Evolutionary conservation across 1,284 basidiomycete species (phyloP).

Genomic region (Trametes versicolor): DNA sequence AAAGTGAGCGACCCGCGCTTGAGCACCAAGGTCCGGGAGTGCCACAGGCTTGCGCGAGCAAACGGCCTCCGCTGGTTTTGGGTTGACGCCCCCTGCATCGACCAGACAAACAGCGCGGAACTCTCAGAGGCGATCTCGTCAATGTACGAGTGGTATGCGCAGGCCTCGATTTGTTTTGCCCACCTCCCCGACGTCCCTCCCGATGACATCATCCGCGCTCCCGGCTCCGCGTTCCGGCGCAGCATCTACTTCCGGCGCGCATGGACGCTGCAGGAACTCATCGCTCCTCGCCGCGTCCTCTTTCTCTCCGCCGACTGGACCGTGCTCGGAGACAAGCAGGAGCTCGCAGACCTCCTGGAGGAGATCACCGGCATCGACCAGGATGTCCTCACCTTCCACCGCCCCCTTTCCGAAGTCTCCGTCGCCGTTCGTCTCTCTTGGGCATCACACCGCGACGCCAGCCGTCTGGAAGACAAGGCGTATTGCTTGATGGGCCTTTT

Average conservation of each 20-base stretch:
- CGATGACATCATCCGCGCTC: not conserved
- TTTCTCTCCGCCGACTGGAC: constrained; percentile 7
- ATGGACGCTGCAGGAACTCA: constrained; percentile 15
- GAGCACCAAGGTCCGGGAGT: not conserved
- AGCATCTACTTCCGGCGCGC: constrained; percentile 5
- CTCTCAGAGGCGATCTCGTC: constrained; percentile 1
- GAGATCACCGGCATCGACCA: constrained; percentile 5
- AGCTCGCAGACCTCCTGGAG: constrained; percentile 6
- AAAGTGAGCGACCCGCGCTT: not conserved
- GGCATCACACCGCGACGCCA: not conserved
- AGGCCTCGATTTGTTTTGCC: not conserved
- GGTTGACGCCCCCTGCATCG: constrained; percentile 6
- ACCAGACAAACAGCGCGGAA: constrained; percentile 1
- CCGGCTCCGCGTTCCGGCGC: not conserved
- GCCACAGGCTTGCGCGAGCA: not conserved
- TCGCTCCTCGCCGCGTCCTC: constrained; percentile 6
- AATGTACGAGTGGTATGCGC: constrained; percentile 6
- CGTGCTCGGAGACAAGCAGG: not conserved
- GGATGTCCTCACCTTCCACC: not conserved
- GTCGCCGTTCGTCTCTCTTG: constrained; percentile 10
- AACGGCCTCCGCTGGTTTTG: not conserved
- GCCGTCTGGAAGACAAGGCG: constrained; percentile 3
- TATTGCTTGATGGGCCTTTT: constrained; percentile 14
- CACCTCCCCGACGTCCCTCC: constrained; percentile 3
- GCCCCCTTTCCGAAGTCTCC: not conserved